A percentile compares a stretch with the other conserved stretches of the same genome.
Conservation (phyloP, 345 rosid genomes). For the Brassica cretica region DNA sequence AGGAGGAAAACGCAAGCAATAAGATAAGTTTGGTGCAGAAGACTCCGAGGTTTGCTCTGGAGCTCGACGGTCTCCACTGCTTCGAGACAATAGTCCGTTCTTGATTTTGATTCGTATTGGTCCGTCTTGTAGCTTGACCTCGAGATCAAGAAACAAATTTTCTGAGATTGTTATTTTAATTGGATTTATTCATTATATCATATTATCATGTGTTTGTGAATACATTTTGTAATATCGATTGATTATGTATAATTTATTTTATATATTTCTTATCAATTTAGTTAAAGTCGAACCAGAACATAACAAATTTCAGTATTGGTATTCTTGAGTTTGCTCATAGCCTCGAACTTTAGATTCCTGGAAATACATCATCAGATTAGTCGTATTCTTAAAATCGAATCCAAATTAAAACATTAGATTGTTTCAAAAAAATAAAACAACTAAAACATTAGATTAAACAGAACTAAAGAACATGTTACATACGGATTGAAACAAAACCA, state of each 20-base stretch:
- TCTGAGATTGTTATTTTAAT: conserved; percentile 6
- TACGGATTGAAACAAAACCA: neutral
- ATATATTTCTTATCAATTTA: neutral
- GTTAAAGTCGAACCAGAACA: neutral
- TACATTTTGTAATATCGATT: conserved; percentile 13
- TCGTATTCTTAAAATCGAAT: neutral
- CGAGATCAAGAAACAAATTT: conserved; percentile 13
- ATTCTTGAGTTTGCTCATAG: neutral
- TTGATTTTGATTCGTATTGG: conserved; percentile 15
- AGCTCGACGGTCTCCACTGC: conserved; percentile 67
- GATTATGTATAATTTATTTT: neutral
- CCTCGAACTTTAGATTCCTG: neutral
- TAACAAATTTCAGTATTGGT: neutral
- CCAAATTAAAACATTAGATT: neutral
- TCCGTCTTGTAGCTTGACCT: neutral
- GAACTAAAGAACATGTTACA: neutral
- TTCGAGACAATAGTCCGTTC: conserved; percentile 62
- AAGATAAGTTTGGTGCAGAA: conserved; percentile 21
- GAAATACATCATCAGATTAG: neutral
- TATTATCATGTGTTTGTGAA: conserved; percentile 20
- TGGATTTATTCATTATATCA: conserved; percentile 29
- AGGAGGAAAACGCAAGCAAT: conserved; percentile 31
- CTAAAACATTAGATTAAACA: neutral
- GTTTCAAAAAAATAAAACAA: too few species aligned
- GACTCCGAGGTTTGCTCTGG: conserved; percentile 55